A percentile compares a stretch with the other conserved stretches of the same genome.
Conservation (phyloP, 768 basidiomycete species). For the Boletus reticuloceps region DNA sequence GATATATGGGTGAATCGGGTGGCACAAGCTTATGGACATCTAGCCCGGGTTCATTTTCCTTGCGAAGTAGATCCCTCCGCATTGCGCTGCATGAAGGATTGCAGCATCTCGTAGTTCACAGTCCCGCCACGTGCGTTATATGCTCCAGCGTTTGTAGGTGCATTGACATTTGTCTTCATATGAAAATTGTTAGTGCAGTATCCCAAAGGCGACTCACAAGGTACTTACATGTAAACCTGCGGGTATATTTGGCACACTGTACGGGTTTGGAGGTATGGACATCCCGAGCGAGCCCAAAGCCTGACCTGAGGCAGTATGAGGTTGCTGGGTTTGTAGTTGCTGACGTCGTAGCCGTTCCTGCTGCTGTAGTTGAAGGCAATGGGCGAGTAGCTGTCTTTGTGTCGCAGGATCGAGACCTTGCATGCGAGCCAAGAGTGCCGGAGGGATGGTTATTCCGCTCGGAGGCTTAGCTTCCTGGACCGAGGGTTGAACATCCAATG, state of each 20-base stretch:
- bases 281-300: slow-evolving; percentile 15
- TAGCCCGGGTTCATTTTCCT: slow-evolving; percentile 17
- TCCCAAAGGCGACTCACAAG: not conserved
- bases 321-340: slow-evolving; percentile 23
- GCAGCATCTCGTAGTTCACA: slow-evolving; percentile 42
- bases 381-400: slow-evolving; percentile 21
- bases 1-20: not conserved
- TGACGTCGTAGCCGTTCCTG: slow-evolving; percentile 27
- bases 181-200: not conserved
- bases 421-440: slow-evolving; percentile 15
- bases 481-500: slow-evolving; percentile 4
- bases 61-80: slow-evolving; percentile 30
- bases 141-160: slow-evolving; percentile 13
- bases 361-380: slow-evolving; percentile 11
- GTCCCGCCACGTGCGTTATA: slow-evolving; percentile 24
- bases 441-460: slow-evolving; percentile 3
- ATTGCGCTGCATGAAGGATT: slow-evolving; percentile 45
- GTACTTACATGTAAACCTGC: slow-evolving; percentile 19
- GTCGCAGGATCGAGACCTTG: slow-evolving; percentile 22
- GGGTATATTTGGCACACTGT: slow-evolving; percentile 11
- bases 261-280: slow-evolving; percentile 4
- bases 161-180: slow-evolving; percentile 12
- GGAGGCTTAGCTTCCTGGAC: slow-evolving; percentile 8
- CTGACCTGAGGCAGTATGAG: slow-evolving; percentile 12
- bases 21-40: not conserved